Conservation (phyloP, 257 asterid species). For the Scutellaria baicalensis region DNA sequence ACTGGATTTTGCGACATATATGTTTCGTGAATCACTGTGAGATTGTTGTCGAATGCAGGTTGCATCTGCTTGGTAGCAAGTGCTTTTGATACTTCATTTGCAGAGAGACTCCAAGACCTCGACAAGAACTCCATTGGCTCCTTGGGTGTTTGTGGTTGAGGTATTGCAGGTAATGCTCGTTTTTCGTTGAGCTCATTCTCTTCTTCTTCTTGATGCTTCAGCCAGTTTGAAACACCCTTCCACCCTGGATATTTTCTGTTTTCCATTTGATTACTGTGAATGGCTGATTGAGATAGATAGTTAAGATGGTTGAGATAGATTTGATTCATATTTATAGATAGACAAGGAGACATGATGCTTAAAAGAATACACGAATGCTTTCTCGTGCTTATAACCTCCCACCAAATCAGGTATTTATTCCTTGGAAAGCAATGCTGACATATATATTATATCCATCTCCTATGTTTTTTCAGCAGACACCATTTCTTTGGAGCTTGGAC, state of each 20-base stretch:
- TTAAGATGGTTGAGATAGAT: not conserved
- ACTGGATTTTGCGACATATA: constrained; percentile 25
- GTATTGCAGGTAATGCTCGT: constrained; percentile 35
- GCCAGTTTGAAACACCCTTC: constrained; percentile 38
- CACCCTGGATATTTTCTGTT: constrained; percentile 23
- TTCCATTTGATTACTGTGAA: constrained; percentile 21
- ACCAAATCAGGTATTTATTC: constrained; percentile 28
- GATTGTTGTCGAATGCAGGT: constrained; percentile 29
- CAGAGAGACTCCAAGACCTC: constrained; percentile 84
- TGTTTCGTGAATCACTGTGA: constrained; percentile 27
- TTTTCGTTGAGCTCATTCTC: constrained; percentile 28
- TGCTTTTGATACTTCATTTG: constrained; percentile 62
- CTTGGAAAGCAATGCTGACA: not conserved
- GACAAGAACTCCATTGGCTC: constrained; percentile 89
- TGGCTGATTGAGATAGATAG: not conserved
- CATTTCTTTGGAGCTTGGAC: not conserved
- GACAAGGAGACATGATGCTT: constrained; percentile 30
- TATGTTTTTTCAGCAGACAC: not conserved
- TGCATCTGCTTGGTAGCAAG: constrained; percentile 43
- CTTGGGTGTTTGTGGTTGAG: constrained; percentile 75
- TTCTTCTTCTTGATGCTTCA: constrained; percentile 33
- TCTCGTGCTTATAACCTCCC: constrained; percentile 51
- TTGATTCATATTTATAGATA: constrained; percentile 11
- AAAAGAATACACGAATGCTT: constrained; percentile 22
- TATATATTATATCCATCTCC: not conserved